Conservation (phyloP, 129 eudicot genomes). For the Mikania micrantha region DNA sequence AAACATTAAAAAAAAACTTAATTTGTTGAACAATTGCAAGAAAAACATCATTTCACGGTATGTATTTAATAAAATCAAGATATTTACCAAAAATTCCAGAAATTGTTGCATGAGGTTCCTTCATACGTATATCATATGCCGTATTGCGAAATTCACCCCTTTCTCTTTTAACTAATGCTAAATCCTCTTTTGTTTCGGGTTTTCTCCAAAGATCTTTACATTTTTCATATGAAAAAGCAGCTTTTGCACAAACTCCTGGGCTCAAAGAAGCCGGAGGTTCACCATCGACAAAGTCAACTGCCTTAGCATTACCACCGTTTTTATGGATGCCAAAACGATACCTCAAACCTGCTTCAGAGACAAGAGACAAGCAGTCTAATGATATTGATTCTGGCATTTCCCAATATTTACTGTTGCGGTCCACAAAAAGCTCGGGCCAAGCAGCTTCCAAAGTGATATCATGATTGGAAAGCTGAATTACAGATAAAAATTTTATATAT, state of each 20-base stretch:
- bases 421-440: conserved; percentile 88
- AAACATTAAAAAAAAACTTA: not conserved
- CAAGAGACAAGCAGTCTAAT: conserved; percentile 56
- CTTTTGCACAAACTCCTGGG: conserved; percentile 78
- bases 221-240: conserved; percentile 77
- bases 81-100: conserved; percentile 77
- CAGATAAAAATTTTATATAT: not conserved
- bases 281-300: conserved; percentile 25
- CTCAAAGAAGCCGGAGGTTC: conserved; percentile 52
- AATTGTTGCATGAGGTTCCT: conserved; percentile 74
- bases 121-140: conserved; percentile 64
- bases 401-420: conserved; percentile 72
- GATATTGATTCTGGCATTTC: conserved; percentile 78
- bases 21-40: not conserved
- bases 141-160: conserved; percentile 20
- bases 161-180: conserved; percentile 26
- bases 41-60: conserved; percentile 1
- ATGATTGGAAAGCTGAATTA: conserved; percentile 71
- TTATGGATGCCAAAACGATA: conserved; percentile 78
- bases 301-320: conserved; percentile 54
- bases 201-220: conserved; percentile 73
- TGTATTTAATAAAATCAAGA: not conserved
- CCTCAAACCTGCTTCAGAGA: conserved; percentile 63
- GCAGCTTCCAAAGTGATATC: conserved; percentile 86
- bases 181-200: conserved; percentile 54